Conservation (phyloP, 169 alveolate species). For the Cryptosporidium ubiquitum region DNA sequence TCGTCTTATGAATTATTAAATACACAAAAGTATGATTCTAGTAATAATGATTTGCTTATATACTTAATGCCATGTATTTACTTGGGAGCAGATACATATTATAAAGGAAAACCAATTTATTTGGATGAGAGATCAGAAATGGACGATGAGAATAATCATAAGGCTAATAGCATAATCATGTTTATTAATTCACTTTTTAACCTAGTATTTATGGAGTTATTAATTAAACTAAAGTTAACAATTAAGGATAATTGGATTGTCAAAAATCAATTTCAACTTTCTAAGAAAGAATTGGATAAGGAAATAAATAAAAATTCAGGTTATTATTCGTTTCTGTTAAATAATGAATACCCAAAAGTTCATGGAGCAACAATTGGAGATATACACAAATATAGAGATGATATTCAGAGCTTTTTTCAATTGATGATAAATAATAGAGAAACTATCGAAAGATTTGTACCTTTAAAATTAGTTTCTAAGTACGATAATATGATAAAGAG, state of each 20-base stretch:
- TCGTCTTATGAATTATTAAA: not conserved
- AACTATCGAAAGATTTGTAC: not conserved
- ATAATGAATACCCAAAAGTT: not conserved
- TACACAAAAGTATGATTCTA: not conserved
- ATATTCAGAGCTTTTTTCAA: constrained; percentile 30
- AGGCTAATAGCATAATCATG: not conserved
- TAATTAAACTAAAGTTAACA: not conserved
- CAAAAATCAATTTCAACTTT: not conserved
- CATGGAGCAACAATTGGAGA: constrained; percentile 47
- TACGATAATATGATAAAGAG: not conserved
- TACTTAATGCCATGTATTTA: constrained; percentile 60
- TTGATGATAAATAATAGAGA: not conserved
- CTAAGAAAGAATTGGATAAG: not conserved
- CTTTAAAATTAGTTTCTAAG: not conserved
- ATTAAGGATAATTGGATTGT: constrained; percentile 24
- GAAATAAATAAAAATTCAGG: not conserved
- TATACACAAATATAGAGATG: constrained; percentile 42
- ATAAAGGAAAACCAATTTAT: not conserved
- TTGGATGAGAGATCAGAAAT: not conserved
- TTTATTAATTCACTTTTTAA: constrained; percentile 17
- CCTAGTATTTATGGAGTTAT: constrained; percentile 15
- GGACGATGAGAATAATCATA: not conserved
- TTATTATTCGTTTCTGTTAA: not conserved
- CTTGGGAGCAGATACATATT: constrained; percentile 19
- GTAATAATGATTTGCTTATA: not conserved